A percentile compares a stretch with the other conserved stretches of the same genome.
phyloP scores from a whole-genome alignment of 2,329 filamentous ascomycete genomes.

The Septoria petroselini region DNA sequence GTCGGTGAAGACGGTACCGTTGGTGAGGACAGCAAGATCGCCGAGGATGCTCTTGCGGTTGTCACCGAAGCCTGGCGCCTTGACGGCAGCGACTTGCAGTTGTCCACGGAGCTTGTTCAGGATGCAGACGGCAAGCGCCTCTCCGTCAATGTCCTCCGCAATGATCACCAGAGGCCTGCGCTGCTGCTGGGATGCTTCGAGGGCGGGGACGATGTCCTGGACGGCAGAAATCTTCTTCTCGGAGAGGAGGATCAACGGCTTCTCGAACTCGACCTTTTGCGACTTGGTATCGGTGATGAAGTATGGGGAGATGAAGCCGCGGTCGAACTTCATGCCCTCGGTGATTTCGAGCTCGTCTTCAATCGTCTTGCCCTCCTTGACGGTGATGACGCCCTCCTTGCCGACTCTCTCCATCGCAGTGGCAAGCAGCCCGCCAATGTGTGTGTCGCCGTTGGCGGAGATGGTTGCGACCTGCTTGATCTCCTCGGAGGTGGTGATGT shows the following conservation, averaged over 20 bases:
- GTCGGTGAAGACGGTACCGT: constrained; percentile 95
- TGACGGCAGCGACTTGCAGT: constrained; percentile 96
- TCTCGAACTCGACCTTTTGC: constrained; percentile 99
- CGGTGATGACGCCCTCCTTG: constrained; percentile 99
- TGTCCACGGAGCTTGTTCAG: constrained; percentile 99
- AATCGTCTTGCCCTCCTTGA: constrained; percentile 99
- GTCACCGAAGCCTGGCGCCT: constrained; percentile 98
- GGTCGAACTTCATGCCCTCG: constrained; percentile 99
- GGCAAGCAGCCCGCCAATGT: constrained; percentile 93
- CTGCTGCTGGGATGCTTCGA: constrained; percentile 93
- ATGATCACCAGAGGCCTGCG: constrained; percentile 97
- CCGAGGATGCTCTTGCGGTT: constrained; percentile 99
- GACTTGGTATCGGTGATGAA: constrained; percentile 99
- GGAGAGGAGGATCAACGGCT: constrained; percentile 94
- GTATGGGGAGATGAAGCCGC: constrained; percentile 96
- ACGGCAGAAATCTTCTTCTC: constrained; percentile 99
- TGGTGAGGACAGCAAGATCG: constrained; percentile 91
- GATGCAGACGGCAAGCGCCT: constrained; percentile 97
- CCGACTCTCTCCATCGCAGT: constrained; percentile 99
- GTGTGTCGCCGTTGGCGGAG: constrained; percentile 91
- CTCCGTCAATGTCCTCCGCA: constrained; percentile 97
- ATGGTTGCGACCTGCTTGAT: constrained; percentile 98
- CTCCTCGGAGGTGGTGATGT: constrained; percentile 96
- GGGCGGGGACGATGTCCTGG: constrained; percentile 96
- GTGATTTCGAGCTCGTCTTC: constrained; percentile 97